Conservation (phyloP, 164 flowering plant species). For the Echeveria elegans region DNA sequence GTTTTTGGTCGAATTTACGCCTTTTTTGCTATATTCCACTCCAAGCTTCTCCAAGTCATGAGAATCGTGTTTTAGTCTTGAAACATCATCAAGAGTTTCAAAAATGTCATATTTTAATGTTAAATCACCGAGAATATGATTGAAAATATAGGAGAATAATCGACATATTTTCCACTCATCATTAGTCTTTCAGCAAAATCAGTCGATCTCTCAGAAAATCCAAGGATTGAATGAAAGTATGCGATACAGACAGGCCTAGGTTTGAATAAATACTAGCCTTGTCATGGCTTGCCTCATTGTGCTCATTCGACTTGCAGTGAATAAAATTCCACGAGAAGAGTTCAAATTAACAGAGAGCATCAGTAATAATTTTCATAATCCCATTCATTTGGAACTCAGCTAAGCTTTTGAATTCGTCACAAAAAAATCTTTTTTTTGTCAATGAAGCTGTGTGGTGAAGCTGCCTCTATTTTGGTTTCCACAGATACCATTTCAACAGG, state of each 20-base stretch:
- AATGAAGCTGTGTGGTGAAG: slow-evolving; percentile 1
- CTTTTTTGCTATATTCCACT: too few relatives aligned
- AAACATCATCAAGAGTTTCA: too few relatives aligned
- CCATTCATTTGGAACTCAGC: slow-evolving; percentile 40
- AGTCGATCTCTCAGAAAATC: slow-evolving; percentile 36
- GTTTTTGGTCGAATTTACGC: too few relatives aligned
- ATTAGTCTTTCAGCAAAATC: slow-evolving; percentile 12
- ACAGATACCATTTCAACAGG: slow-evolving; percentile 43
- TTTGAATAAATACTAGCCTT: slow-evolving; percentile 1
- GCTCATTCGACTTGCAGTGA: slow-evolving; percentile 19
- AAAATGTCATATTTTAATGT: too few relatives aligned
- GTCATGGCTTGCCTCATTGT: slow-evolving; percentile 10
- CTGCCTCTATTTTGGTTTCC: slow-evolving; percentile 18
- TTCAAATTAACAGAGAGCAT: too few relatives aligned
- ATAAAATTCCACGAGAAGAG: too few relatives aligned
- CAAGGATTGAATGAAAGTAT: slow-evolving; percentile 35
- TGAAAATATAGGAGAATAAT: too few relatives aligned
- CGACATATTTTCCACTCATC: too few relatives aligned
- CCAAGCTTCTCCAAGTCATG: too few relatives aligned
- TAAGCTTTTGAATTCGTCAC: slow-evolving; percentile 39
- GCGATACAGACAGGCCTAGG: slow-evolving; percentile 21
- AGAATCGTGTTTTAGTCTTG: too few relatives aligned
- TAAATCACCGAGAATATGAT: too few relatives aligned
- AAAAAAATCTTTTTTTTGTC: slow-evolving; percentile 30
- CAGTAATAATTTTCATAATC: slow-evolving; percentile 47